Evolutionary conservation across 257 asterid genomes (phyloP), one percentile per base, ranked within the genome.

Genomic region (Capsicum pubescens): DNA sequence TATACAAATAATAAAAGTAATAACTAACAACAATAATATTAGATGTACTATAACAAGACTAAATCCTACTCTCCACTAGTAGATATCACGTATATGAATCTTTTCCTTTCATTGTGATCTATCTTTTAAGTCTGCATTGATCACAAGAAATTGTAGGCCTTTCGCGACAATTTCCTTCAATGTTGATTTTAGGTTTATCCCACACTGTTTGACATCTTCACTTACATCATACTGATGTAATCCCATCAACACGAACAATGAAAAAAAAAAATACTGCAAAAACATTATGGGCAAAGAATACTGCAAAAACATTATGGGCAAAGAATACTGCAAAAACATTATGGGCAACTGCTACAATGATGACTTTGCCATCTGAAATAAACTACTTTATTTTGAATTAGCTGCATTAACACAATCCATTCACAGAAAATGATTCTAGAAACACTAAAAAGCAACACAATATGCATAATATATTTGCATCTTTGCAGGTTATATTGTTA

Each of bases 361-460:
- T 72, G 42, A 12, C n/a, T 72, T 72, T 48, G 60, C n/a, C 80
- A 48, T 48, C 80, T 71, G 11, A 72, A 72, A 5, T 71, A 71
- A 1, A n/a, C 42, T 11, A 72, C 3, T n/a, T n/a, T 39, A 72
- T 72, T 3, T 21, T 72, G 44, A 48, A 58, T 70, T 19, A 6
- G 80, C 44, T 19, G 46, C 46, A 74, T 50, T 21, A 50, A 74
- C 81, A 50, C 81, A 19, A 74, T 21, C 81, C 14, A 13, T 26
- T 50, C 14, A 32, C 63, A 76, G 21, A 52, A 74, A n/a, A 76
- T 14, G 26, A 76, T 17, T 76, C 61, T 21, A 76, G 26, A 52
- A 76, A 52, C 81, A 76, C 44, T 21, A 52, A 26, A 74, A 21
- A 14, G 26, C 26, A 76, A 26, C 81, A 76, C 81, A 13, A 14